Evolutionary conservation across 2,329 filamentous ascomycete species (phyloP), one percentile per base, ranked within the genome.

Genomic region (Talaromyces sp.): DNA sequence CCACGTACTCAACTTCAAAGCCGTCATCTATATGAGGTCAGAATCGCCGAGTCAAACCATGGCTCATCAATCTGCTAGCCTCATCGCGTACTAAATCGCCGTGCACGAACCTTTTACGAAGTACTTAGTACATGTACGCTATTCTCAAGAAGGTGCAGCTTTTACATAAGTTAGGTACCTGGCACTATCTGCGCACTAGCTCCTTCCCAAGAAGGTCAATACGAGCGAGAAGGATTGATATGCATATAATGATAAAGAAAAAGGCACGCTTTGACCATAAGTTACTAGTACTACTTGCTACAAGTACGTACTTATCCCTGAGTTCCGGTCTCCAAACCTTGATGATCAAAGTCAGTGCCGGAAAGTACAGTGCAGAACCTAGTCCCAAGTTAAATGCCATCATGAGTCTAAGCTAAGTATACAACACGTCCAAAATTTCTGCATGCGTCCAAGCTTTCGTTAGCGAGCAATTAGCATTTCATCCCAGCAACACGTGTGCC

Each of bases 381-480:
- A 45, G 45, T 49, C 19, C 22, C 19, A 24, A 50, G 13, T 27
- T 27, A 11, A 31, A 3, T 50, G 2, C 47, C 27, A 7, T 33
- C 8, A 11, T 35, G 50, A 35, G 27, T 19, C 49, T 13, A 19
- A 37, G 16, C 31, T 56, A 10, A 13, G 19, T 31, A 6, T 31
- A 31, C 7, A 22, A 33, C 27, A 10, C 16, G 27, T 33, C 31
- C 27, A 35, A 35, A 9, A 33, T 33, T 54, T 31, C 50, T 22
- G 16, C 35, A 54, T 4, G 31, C 31, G 50, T 35, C 50, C 31
- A 37, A 56, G 50, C 31, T 37, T 7, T 56, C 31, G n/a, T 8
- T 56, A 56, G 50, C 35, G 50, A 56, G 50, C 50, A 56, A 37
- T 56, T 56, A 37, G 27, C n/a, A 56, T 22, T 37, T 14, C 50